Evolutionary conservation across 306 rosid genomes (phyloP).

Genomic region (Rubus idaeus): DNA sequence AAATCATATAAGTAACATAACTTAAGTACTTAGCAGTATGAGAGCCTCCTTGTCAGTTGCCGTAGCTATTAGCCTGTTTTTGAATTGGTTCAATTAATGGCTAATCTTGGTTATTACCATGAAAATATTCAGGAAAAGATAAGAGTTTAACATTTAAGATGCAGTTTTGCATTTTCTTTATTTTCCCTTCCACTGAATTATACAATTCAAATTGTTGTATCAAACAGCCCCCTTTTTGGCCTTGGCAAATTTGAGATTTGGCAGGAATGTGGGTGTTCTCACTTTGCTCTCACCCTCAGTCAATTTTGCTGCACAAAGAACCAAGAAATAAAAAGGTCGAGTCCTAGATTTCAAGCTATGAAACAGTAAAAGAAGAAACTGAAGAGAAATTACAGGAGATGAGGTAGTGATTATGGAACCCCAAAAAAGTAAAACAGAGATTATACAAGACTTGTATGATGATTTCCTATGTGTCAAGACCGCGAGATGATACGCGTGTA

Average conservation of each 20-base stretch:
- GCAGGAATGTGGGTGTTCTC: slow-evolving; percentile 7
- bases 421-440: slow-evolving; percentile 25
- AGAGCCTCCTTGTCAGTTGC: neutral
- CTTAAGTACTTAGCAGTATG: neutral
- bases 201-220: slow-evolving; percentile 9
- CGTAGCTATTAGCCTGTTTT: neutral
- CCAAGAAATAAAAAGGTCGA: slow-evolving; percentile 16
- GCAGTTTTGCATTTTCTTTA: slow-evolving; percentile 7
- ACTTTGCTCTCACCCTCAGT: slow-evolving; percentile 8
- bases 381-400: slow-evolving; percentile 30
- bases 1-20: neutral
- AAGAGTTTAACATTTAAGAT: neutral
- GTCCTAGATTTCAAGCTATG: slow-evolving; percentile 35
- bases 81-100: neutral
- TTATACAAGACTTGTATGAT: slow-evolving; percentile 12
- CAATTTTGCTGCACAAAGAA: slow-evolving; percentile 11
- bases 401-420: slow-evolving; percentile 15
- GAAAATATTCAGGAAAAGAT: neutral
- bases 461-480: slow-evolving; percentile 46
- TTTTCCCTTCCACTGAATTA: slow-evolving; percentile 10
- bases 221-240: neutral
- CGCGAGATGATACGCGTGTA: slow-evolving; percentile 65
- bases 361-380: slow-evolving; percentile 28
- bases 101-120: neutral
- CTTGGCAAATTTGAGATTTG: slow-evolving; percentile 6